Percentiles rank a stretch among this genome's conserved stretches.
Evolutionary conservation across 306 rosid genomes (phyloP).

Genomic region (Vigna nakashimae): DNA sequence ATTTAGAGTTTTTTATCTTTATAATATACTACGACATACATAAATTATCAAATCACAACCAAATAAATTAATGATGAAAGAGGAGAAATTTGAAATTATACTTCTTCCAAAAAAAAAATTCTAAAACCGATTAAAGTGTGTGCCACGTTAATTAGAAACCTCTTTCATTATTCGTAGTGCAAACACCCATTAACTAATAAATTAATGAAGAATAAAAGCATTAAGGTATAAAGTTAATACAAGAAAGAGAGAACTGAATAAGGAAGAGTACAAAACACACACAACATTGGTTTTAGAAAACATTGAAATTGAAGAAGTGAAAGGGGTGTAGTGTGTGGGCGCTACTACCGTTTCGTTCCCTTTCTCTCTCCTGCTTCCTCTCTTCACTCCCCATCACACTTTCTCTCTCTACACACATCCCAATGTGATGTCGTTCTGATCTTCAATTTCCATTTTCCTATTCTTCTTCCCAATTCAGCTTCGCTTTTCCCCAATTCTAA

Average conservation of each 20-base stretch:
- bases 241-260: not conserved
- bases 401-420: not conserved
- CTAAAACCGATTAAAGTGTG: not conserved
- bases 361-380: constrained; percentile 43
- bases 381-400: constrained; percentile 39
- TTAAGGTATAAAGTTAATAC: no score
- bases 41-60: no score
- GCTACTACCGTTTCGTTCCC: constrained; percentile 20
- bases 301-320: constrained; percentile 36
- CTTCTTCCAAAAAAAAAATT: not conserved
- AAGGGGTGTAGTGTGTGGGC: constrained; percentile 9
- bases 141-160: not conserved
- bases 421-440: constrained; percentile 7
- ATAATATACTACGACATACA: no score
- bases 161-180: no score
- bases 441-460: constrained; percentile 46
- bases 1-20: no score
- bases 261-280: not conserved
- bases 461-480: constrained; percentile 33
- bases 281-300: constrained; percentile 20
- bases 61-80: no score
- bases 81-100: not conserved
- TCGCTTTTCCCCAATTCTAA: not conserved
- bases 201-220: not conserved
- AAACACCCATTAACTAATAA: not conserved